Conservation (phyloP, 2,329 filamentous ascomycete genomes). For the Pseudopyricularia javanii region DNA sequence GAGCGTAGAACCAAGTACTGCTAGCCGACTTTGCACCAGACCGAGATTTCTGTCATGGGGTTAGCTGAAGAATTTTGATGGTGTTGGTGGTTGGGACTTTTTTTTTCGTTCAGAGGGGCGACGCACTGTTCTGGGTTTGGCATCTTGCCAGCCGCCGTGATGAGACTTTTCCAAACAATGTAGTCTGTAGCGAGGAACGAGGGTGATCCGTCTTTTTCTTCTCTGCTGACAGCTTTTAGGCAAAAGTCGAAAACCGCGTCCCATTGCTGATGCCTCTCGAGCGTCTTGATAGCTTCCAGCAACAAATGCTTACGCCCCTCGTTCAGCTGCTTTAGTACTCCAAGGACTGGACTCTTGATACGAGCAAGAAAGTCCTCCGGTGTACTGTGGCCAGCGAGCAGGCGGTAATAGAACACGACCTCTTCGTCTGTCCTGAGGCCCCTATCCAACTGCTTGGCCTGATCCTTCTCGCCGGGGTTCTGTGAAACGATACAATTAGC, state of each 20-base stretch:
- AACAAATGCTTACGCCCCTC: conserved; percentile 34
- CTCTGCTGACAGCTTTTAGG: conserved; percentile 25
- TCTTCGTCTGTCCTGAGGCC: conserved; percentile 35
- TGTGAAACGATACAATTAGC: conserved; percentile 5
- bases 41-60: conserved; percentile 7
- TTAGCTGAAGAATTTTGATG: neutral
- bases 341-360: conserved; percentile 23
- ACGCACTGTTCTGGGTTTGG: conserved; percentile 14
- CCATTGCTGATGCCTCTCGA: conserved; percentile 28
- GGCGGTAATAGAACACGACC: conserved; percentile 33
- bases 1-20: conserved; percentile 12
- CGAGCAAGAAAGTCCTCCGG: conserved; percentile 26
- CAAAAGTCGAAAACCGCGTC: conserved; percentile 29
- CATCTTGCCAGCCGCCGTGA: conserved; percentile 16
- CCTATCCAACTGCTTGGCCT: conserved; percentile 9
- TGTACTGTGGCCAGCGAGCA: conserved; percentile 29
- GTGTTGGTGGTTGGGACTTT: neutral
- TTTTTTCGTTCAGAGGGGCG: too few species aligned
- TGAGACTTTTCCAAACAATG: conserved; percentile 20
- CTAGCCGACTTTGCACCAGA: conserved; percentile 14
- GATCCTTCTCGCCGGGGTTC: conserved; percentile 8
- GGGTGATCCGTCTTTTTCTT: conserved; percentile 21
- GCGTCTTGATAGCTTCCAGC: conserved; percentile 23
- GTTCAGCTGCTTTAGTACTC: conserved; percentile 29
- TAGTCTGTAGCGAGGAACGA: conserved; percentile 32